Evolutionary conservation across 805 yeast species (phyloP), one percentile per base, ranked within the genome.

Genomic region (Dipodascopsis uninucleata): DNA sequence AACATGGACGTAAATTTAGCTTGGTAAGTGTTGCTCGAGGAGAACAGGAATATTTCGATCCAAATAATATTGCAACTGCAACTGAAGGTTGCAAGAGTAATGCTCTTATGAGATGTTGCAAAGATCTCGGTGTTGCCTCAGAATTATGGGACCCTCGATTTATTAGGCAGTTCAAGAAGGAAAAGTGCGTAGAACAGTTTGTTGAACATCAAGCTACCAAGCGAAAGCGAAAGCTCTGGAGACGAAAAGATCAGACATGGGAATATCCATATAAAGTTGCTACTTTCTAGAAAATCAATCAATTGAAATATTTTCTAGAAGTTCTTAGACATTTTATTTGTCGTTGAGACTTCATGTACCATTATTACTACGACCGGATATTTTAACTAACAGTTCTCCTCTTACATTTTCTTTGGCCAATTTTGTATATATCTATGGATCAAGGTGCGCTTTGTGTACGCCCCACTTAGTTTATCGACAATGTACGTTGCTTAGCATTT

Each of bases 121-220:
- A 93, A 64, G 98, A 93, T 67, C 72, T 93, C 58, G 97, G 97
- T 3, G 83, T 93, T 54, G 98, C 97, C 1, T 84, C 95, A 45
- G 98, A 93, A 61, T 72, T 93, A 39, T 93, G 98, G 98, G 98
- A 93, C 63, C 98, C 98, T 2, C 70, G 79, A 32, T 93, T 90
- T 58, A 88, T 93, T 52, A 75, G 85, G 56, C 58, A 61, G 36
- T 84, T 81, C 66, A 85, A 84, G 62, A 71, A 69, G 49, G 64
- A 72, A 45, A 60, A 75, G 55, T 87, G 97, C 64, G 89, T 82
- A 45, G 88, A 86, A 55, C 78, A 81, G 49, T 87, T 85, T 65
- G 95, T 82, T 16, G 96, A 88, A 58, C 90, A 87, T 63, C 79
- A 81, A 18, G 75, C 78, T 7, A 84, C 85, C 17, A 85, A 85